A percentile compares a stretch with the other conserved stretches of the same genome.
phyloP scores from a whole-genome alignment of 257 asterid genomes.

The Eucommia ulmoides region DNA sequence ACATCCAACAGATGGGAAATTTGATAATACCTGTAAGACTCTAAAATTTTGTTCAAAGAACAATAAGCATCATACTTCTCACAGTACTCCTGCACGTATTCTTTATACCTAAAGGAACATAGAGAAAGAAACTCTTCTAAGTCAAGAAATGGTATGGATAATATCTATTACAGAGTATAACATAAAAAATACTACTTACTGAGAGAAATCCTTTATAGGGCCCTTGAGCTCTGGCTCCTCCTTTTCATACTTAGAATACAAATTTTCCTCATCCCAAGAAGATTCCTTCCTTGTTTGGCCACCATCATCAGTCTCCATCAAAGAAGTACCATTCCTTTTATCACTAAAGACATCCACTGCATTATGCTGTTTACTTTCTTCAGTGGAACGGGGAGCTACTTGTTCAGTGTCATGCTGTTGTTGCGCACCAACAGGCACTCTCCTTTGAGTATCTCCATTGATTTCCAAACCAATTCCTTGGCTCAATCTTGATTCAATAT shows the following conservation, averaged over 20 bases:
- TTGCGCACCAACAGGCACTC: slow-evolving; percentile 22
- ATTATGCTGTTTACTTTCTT: slow-evolving; percentile 45
- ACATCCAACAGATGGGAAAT: slow-evolving; percentile 2
- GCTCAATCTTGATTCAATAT: slow-evolving; percentile 28
- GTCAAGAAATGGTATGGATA: too few relatives aligned
- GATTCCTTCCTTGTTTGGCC: slow-evolving; percentile 44
- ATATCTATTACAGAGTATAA: too few relatives aligned
- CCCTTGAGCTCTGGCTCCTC: slow-evolving; percentile 79
- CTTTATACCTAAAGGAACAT: slow-evolving; percentile 46
- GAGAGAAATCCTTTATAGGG: slow-evolving; percentile 54
- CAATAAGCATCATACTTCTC: slow-evolving; percentile 67
- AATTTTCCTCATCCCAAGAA: slow-evolving; percentile 54
- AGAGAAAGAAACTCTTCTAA: slow-evolving; percentile 8
- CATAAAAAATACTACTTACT: slow-evolving; percentile 61
- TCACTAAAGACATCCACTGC: slow-evolving; percentile 37
- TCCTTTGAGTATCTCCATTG: slow-evolving; percentile 35
- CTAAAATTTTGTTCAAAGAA: slow-evolving; percentile 56
- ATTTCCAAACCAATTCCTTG: slow-evolving; percentile 26
- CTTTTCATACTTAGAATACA: slow-evolving; percentile 71
- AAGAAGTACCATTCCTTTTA: slow-evolving; percentile 40
- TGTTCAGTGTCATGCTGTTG: slow-evolving; percentile 37
- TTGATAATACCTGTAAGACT: slow-evolving; percentile 57
- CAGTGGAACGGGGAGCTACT: slow-evolving; percentile 31
- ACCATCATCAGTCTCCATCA: slow-evolving; percentile 38
- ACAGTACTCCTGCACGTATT: slow-evolving; percentile 74